A percentile compares a stretch with the other conserved stretches of the same genome.
These are phyloP conservation scores for Kalaharituber pfeilii DNA, from an alignment of 2,329 filamentous ascomycete species.

Conservation along the genomic window DNA sequence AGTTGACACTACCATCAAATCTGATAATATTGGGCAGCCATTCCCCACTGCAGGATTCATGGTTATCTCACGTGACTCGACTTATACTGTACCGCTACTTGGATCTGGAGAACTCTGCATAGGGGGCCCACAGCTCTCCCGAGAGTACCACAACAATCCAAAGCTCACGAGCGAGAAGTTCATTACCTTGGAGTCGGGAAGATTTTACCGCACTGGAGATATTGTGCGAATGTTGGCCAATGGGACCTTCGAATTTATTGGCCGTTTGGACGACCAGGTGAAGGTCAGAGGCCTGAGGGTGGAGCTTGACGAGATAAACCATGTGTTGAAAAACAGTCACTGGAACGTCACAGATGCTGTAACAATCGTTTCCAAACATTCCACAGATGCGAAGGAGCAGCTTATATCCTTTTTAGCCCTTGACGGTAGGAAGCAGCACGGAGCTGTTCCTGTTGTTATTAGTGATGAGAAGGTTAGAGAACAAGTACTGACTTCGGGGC, in stretches of 20 bases:
- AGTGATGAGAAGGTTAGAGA: slow-evolving; percentile 3
- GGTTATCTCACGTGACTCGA: slow-evolving; percentile 24
- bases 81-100: slow-evolving; percentile 26
- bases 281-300: slow-evolving; percentile 68
- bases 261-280: slow-evolving; percentile 64
- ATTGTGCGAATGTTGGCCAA: slow-evolving; percentile 62
- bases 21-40: slow-evolving; percentile 29
- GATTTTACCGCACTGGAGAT: slow-evolving; percentile 68
- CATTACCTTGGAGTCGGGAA: slow-evolving; percentile 46
- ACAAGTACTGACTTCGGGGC: slow-evolving; percentile 33
- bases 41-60: slow-evolving; percentile 29
- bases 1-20: slow-evolving; percentile 23
- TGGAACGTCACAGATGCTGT: slow-evolving; percentile 39
- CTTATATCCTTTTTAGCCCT: slow-evolving; percentile 54
- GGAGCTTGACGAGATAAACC: slow-evolving; percentile 60
- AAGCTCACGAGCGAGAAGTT: slow-evolving; percentile 27
- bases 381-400: slow-evolving; percentile 32
- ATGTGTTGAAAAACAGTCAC: slow-evolving; percentile 32
- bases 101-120: slow-evolving; percentile 32
- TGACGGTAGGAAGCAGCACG: slow-evolving; percentile 14
- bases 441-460: background rate
- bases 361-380: slow-evolving; percentile 40
- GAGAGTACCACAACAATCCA: slow-evolving; percentile 29
- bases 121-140: slow-evolving; percentile 31
- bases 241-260: slow-evolving; percentile 55